These are phyloP conservation scores for Lobosporangium transversale DNA, from an alignment of 192 early-diverging fungal genomes.

Conservation along the genomic window DNA sequence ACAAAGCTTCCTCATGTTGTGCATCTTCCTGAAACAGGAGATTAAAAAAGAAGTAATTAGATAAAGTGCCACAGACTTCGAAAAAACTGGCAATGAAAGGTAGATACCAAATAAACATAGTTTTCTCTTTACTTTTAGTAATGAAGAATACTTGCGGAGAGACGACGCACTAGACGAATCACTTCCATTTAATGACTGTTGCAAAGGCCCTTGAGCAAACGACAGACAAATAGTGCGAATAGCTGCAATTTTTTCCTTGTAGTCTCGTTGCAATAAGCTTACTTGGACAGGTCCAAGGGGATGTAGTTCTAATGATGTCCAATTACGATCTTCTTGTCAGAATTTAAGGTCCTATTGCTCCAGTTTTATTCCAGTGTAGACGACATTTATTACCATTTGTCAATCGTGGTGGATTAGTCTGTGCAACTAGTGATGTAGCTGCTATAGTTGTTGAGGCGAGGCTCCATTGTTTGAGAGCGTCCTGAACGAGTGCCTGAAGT, in stretches of 20 bases:
- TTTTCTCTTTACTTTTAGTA: conserved; percentile 23
- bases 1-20: conserved; percentile 26
- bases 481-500: conserved; percentile 24
- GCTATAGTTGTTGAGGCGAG: conserved; percentile 22
- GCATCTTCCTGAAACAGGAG: conserved; percentile 28
- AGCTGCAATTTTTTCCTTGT: conserved; percentile 51
- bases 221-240: conserved; percentile 48
- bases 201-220: conserved; percentile 47
- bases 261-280: conserved; percentile 28
- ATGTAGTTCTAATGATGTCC: conserved; percentile 26
- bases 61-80: background rate
- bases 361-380: background rate
- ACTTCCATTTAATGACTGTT: conserved; percentile 42
- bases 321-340: background rate
- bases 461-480: conserved; percentile 48
- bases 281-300: conserved; percentile 48
- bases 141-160: conserved; percentile 34
- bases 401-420: conserved; percentile 19
- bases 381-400: conserved; percentile 18
- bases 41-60: background rate
- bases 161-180: conserved; percentile 26
- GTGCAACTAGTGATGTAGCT: conserved; percentile 17
- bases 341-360: background rate
- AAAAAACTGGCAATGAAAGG: too few species aligned
- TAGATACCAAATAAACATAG: too few species aligned